These are phyloP conservation scores for Mrakia blollopis DNA, from an alignment of 768 basidiomycete species.

Conservation along the genomic window DNA sequence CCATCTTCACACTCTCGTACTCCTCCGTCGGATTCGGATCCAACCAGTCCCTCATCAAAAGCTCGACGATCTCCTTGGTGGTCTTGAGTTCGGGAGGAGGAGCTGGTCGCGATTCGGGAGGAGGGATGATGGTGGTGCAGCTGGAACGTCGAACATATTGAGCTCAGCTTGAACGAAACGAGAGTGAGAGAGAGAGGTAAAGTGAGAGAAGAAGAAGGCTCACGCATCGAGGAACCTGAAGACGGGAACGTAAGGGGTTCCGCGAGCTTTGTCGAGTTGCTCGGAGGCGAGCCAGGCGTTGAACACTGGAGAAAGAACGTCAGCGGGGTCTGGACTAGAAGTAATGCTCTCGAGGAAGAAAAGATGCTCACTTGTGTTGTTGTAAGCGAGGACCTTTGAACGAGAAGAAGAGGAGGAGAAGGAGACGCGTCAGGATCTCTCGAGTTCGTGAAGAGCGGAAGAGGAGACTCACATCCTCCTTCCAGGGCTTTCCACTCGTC, in stretches of 20 bases:
- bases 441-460: too few relatives aligned
- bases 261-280: background rate
- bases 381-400: slow-evolving; percentile 5
- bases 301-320: background rate
- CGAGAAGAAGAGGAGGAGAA: background rate
- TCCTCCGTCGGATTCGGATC: too few relatives aligned
- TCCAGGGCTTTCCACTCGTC: slow-evolving; percentile 44
- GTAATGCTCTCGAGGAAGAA: background rate
- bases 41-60: too few relatives aligned
- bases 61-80: too few relatives aligned
- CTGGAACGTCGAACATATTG: background rate
- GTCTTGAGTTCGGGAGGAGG: too few relatives aligned
- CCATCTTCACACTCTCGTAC: too few relatives aligned
- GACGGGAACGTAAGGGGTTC: too few relatives aligned
- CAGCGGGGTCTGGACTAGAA: too few relatives aligned
- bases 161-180: background rate
- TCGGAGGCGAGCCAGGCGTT: background rate
- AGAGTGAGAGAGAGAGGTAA: background rate
- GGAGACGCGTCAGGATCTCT: background rate
- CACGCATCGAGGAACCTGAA: too few relatives aligned
- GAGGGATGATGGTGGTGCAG: too few relatives aligned
- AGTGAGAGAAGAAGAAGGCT: too few relatives aligned
- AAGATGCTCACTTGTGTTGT: background rate
- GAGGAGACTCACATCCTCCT: background rate
- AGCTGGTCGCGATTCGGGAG: too few relatives aligned